Evolutionary conservation across 1,139 yeast genomes (phyloP), one percentile per base, ranked within the genome.

Genomic region (Geotrichum histeridarum): DNA sequence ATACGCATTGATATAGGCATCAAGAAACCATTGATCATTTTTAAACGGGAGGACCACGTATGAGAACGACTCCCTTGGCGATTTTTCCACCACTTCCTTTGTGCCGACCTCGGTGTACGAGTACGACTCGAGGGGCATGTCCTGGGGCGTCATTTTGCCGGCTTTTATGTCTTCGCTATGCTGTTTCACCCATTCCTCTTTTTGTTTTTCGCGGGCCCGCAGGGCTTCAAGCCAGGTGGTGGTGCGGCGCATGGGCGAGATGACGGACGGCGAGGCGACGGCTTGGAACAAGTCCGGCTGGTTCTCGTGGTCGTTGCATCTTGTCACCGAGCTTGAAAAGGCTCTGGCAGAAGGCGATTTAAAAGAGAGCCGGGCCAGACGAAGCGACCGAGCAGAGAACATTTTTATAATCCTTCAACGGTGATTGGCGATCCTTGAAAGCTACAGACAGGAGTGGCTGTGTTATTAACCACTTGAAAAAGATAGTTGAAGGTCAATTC

Each of bases 151-250:
- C 11, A 50, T n/a, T 37, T 36, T 42, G 39, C 56, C 56, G 11
- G 56, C 43, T 17, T 17, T 46, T 35, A 51, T 62, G 53, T 45
- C 61, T 51, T 51, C 56, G 49, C 47, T 61, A 57, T 60, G 66
- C 30, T 53, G 42, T 50, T 57, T 49, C 33, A 54, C 49, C 42
- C 94, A 95, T 60, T 82, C 87, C 14, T 80, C 80, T 65, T 79
- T 70, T 65, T 86, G 86, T 64, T 80, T 79, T 61, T 83, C 81
- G 50, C 91, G 77, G 61, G 88, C 94, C n/a, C 79, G 77, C 58
- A 87, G 73, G 0, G 96, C 95, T 54, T 82, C 86, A 63, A 88
- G 69, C 96, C 96, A 89, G 6, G 96, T 86, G 30, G 85, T 64
- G 2, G 67, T 66, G 32, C 73, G 58, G 32, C 73, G 55, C 69